Evolutionary conservation across 352 stramenopile genomes (phyloP), one percentile per base, ranked within the genome.

Genomic region (Phytophthora quininea): DNA sequence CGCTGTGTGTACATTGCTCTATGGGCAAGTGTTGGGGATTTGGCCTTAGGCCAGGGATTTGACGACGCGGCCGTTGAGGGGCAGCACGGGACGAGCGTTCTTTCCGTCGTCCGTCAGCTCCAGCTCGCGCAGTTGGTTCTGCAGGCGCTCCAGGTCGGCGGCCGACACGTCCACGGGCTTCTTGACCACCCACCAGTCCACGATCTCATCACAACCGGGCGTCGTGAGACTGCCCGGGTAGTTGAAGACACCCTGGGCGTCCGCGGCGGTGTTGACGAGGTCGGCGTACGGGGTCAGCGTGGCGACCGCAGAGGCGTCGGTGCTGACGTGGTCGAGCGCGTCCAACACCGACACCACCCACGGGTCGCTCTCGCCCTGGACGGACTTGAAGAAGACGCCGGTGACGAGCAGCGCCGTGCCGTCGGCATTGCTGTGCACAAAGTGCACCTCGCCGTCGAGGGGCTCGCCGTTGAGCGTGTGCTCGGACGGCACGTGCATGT

Each of bases 171-270:
- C 61, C 7, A 79, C 30, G 15, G 67, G 69, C 35, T 73, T 45
- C 11, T 68, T 62, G 1, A 77, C 49, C 4, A 80, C 67, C 74
- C 68, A 79, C 68, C 71, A 85, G 54, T 76, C 72, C 0, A 77
- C 74, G 53, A 74, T 64, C 52, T 81, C 72, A 9, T 55, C 62
- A 52, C 76, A 84, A 2, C 37, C 49, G 3, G 72, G 73, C 5
- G 69, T 79, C 3, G 65, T 81, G 11, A 79, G 57, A 30, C 75
- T 73, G 1, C 72, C 74, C 11, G 67, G 51, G 33, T 84, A 84
- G 64, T 79, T 77, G 67, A 82, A 85, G 14, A 88, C 55, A 54
- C 79, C 63, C 64, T 75, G 77, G 27, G 56, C 65, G 29, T 54
- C 38, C 8, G 79, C 62, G 14, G 70, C 57, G 9, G 47, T 40